Evolutionary conservation across 257 asterid species (phyloP).

Genomic region (Forsythia viridissima): DNA sequence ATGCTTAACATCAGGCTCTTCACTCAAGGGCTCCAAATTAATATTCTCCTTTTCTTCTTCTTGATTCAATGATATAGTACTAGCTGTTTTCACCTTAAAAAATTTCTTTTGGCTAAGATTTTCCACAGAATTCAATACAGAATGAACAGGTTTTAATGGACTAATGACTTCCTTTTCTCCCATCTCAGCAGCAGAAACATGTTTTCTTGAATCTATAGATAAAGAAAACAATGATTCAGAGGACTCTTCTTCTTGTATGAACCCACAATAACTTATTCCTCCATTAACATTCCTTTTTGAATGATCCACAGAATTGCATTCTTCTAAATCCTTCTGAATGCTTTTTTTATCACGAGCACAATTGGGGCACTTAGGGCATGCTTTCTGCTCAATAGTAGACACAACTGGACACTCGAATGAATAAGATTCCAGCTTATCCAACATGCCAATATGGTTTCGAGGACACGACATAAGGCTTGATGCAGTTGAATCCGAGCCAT

Average conservation of each 20-base stretch:
- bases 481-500: constrained; percentile 1
- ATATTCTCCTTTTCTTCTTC: constrained; percentile 45
- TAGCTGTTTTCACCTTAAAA: constrained; percentile 6
- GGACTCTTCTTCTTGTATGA: constrained; percentile 27
- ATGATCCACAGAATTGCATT: not conserved
- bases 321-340: constrained; percentile 5
- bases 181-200: constrained; percentile 16
- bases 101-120: constrained; percentile 22
- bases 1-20: constrained; percentile 25
- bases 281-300: not conserved
- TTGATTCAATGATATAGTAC: not conserved
- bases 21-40: constrained; percentile 14
- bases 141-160: constrained; percentile 25
- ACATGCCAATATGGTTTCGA: not conserved
- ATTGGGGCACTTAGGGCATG: not conserved
- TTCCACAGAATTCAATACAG: constrained; percentile 28
- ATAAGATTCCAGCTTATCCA: not conserved
- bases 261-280: not conserved
- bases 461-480: constrained; percentile 10
- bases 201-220: constrained; percentile 55
- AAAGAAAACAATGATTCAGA: constrained; percentile 56
- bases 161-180: constrained; percentile 47
- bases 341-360: constrained; percentile 4
- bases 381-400: not conserved
- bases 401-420: not conserved